Evolutionary conservation across 1,284 basidiomycete genomes (phyloP).

Genomic region (Golubevia pallescens): DNA sequence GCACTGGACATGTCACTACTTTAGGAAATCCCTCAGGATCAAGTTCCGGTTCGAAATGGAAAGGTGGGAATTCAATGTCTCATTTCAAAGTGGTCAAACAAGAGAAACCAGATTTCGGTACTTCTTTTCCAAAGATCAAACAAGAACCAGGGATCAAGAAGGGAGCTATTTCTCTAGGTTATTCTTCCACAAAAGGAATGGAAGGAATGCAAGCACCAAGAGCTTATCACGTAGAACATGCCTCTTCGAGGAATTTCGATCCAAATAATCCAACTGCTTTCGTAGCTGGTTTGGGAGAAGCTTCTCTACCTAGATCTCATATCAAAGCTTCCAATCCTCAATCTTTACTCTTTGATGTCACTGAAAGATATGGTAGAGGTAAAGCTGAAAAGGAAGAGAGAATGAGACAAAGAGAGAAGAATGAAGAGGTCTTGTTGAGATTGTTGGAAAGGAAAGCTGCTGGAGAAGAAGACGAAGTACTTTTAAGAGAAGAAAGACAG

Average conservation of each 20-base stretch:
- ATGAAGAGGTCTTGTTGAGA: slow-evolving; percentile 18
- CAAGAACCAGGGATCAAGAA: neutral
- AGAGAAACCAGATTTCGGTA: too few relatives aligned
- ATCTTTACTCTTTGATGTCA: slow-evolving; percentile 24
- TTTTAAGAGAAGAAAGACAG: neutral
- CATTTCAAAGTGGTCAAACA: too few relatives aligned
- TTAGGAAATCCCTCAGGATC: too few relatives aligned
- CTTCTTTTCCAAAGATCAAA: too few relatives aligned
- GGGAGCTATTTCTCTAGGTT: slow-evolving; percentile 3
- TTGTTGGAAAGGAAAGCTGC: slow-evolving; percentile 19
- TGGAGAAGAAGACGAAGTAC: neutral
- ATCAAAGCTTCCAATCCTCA: slow-evolving; percentile 20
- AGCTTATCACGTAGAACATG: neutral
- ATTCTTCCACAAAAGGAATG: slow-evolving; percentile 5
- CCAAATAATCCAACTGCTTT: slow-evolving; percentile 19
- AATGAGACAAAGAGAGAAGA: slow-evolving; percentile 19
- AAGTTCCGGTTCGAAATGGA: too few relatives aligned
- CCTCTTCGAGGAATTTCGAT: neutral
- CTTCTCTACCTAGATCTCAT: neutral
- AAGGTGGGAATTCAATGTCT: too few relatives aligned
- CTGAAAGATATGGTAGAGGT: slow-evolving; percentile 21
- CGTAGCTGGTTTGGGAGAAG: slow-evolving; percentile 19
- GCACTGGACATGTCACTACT: too few relatives aligned
- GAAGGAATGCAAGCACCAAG: slow-evolving; percentile 7
- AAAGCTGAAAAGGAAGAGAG: slow-evolving; percentile 18